A percentile compares a stretch with the other conserved stretches of the same genome.
These are phyloP conservation scores for Malus hybrid DNA, from an alignment of 331 rosid genomes.

Conservation along the genomic window DNA sequence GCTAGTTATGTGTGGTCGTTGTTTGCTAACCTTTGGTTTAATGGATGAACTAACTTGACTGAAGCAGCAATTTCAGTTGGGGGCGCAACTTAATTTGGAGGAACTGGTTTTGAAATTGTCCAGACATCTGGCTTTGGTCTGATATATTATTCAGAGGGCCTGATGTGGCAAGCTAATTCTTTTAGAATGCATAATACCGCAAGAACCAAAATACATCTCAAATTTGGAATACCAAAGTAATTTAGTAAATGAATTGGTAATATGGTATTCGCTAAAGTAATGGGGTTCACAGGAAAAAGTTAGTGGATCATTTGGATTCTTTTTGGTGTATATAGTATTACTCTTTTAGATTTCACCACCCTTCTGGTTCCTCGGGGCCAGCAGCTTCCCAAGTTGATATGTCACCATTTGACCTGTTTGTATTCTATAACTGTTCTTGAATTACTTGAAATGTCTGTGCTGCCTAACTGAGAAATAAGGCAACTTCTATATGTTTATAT, in stretches of 20 bases:
- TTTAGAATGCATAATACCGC: background rate
- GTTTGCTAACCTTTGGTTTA: slow-evolving; percentile 7
- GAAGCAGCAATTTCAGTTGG: background rate
- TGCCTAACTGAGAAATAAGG: slow-evolving; percentile 1
- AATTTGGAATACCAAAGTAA: background rate
- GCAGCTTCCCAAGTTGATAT: background rate
- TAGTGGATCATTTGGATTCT: background rate
- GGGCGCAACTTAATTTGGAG: background rate
- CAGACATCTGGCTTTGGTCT: background rate
- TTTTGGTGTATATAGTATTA: background rate
- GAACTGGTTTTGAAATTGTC: background rate
- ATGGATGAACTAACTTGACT: background rate
- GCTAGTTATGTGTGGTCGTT: slow-evolving; percentile 9
- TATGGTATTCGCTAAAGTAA: background rate
- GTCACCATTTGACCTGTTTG: slow-evolving; percentile 18
- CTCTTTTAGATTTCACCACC: background rate
- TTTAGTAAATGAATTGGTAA: background rate
- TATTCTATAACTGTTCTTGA: slow-evolving; percentile 12
- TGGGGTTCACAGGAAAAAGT: background rate
- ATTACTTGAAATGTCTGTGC: background rate
- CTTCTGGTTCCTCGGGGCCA: background rate
- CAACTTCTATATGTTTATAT: slow-evolving; percentile 8
- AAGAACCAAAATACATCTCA: background rate
- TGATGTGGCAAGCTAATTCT: background rate
- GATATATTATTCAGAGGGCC: background rate